Base-by-base conservation (phyloP, 2,329 filamentous ascomycete genomes). In the Cladosporium cucumerinum region DNA sequence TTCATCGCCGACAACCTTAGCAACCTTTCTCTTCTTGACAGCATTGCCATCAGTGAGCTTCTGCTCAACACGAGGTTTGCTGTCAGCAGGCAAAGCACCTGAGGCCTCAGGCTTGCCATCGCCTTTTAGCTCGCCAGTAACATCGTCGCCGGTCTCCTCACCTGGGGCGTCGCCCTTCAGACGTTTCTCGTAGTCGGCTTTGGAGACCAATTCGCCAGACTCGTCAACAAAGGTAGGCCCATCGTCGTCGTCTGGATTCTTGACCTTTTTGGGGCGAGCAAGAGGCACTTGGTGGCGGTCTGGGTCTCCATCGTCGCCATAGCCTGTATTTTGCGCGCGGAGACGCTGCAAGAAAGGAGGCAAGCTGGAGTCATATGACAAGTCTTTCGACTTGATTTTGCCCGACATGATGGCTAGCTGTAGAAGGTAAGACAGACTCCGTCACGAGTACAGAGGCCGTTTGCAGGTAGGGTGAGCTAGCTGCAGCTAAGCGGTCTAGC, bases 191-290 rank as follows among this genome's bases (percentile, higher is more conserved):
- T 82, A 81, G 55, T 84, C 81, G n/a, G 78, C 78, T 71, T 78
- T 84, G 67, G 71, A 86, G 69, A 78, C 76, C 55, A 89, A 84
- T 32, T 88, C 83, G 63, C 91, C 89, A 58, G 87, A 89, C 5
- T 85, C 82, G 73, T 92, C 90, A 69, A 94, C 86, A 4, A 95
- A 86, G 0, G 92, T 82, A 0, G 91, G 91, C 58, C 83, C 88
- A 75, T 94, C 91, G 70, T 94, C 91, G 14, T 89, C 89, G 66
- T 92, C 87, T 48, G 88, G 88, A 69, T 89, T 87, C 66, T 80
- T 85, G 18, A 68, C 76, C 71, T 72, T 85, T 70, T 78, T 81
- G 55, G 80, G 81, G 59, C 81, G 77, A 12, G 80, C 77, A 25
- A 80, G 71, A 11, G 76, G 77, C 5, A 75, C 75, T 67, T 81